Evolutionary conservation across 768 basidiomycete genomes (phyloP).

Genomic region (Lactifluus piperatus): DNA sequence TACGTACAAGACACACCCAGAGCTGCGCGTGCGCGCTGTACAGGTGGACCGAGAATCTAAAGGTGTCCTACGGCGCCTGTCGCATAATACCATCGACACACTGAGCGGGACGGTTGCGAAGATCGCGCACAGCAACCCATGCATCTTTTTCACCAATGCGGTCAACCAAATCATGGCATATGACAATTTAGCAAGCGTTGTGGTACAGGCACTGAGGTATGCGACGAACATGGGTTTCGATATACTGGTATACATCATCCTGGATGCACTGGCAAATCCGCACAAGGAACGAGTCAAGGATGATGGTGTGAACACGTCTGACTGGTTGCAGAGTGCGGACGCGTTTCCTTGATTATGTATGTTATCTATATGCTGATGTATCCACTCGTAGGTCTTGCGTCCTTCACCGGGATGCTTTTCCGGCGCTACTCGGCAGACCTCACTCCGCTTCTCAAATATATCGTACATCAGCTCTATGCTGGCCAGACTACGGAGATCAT

Average conservation of each 20-base stretch:
- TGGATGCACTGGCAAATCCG: constrained; percentile 83
- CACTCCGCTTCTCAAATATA: constrained; percentile 76
- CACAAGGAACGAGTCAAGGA: constrained; percentile 76
- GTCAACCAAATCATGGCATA: constrained; percentile 95
- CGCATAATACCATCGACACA: constrained; percentile 73
- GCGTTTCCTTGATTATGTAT: constrained; percentile 22
- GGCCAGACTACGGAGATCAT: constrained; percentile 82
- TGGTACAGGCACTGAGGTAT: constrained; percentile 83
- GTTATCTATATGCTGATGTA: constrained; percentile 9
- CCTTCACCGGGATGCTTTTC: constrained; percentile 90
- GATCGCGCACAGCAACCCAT: constrained; percentile 89
- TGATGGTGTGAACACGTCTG: constrained; percentile 83
- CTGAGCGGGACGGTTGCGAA: constrained; percentile 87
- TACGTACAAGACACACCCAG: constrained; percentile 66
- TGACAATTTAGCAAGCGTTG: constrained; percentile 83
- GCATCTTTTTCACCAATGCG: constrained; percentile 80
- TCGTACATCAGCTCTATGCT: constrained; percentile 82
- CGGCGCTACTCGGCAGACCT: constrained; percentile 78
- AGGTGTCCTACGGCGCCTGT: constrained; percentile 78
- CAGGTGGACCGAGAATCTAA: constrained; percentile 87
- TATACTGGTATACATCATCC: constrained; percentile 77
- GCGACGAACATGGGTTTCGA: constrained; percentile 93
- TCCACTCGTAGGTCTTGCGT: constrained; percentile 61
- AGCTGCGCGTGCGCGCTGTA: constrained; percentile 68
- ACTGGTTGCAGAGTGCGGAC: constrained; percentile 92